These are phyloP conservation scores for Candida insectorum DNA, from an alignment of 805 yeast species.

Conservation along the genomic window DNA sequence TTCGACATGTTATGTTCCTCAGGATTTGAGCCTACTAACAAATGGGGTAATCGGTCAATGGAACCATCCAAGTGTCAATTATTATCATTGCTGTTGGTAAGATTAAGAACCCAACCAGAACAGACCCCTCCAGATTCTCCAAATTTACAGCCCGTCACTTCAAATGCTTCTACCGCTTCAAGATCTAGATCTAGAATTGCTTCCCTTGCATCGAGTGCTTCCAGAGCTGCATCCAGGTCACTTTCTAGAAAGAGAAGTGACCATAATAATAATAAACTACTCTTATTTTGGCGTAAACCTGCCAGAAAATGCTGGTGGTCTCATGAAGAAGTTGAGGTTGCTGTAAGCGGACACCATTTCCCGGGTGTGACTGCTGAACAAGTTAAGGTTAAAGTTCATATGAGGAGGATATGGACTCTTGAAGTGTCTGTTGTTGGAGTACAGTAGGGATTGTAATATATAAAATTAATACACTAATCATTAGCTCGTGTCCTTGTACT, in stretches of 20 bases:
- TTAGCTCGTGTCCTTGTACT: too few species aligned
- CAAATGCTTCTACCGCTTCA: constrained; percentile 33
- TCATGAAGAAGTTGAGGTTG: constrained; percentile 50
- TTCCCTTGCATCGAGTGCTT: constrained; percentile 52
- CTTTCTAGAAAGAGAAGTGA: constrained; percentile 46
- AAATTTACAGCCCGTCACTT: constrained; percentile 38
- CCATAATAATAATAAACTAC: constrained; percentile 54
- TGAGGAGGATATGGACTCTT: constrained; percentile 94
- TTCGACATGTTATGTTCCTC: constrained; percentile 92
- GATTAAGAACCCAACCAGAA: constrained; percentile 36
- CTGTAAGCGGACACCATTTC: constrained; percentile 22
- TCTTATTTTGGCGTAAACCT: constrained; percentile 95
- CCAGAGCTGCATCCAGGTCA: constrained; percentile 57
- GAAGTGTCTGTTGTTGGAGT: constrained; percentile 90
- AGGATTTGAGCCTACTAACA: constrained; percentile 64
- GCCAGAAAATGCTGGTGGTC: constrained; percentile 99
- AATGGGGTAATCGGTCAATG: constrained; percentile 87
- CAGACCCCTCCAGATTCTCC: constrained; percentile 43
- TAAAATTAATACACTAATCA: too few species aligned
- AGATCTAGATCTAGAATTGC: constrained; percentile 56
- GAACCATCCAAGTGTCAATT: constrained; percentile 89
- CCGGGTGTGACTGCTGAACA: constrained; percentile 14
- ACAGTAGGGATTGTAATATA: constrained; percentile 38
- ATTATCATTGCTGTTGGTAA: constrained; percentile 73
- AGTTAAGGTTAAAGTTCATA: constrained; percentile 65